Conservation (phyloP, 768 basidiomycete species). For the Pleurotus djamor region DNA sequence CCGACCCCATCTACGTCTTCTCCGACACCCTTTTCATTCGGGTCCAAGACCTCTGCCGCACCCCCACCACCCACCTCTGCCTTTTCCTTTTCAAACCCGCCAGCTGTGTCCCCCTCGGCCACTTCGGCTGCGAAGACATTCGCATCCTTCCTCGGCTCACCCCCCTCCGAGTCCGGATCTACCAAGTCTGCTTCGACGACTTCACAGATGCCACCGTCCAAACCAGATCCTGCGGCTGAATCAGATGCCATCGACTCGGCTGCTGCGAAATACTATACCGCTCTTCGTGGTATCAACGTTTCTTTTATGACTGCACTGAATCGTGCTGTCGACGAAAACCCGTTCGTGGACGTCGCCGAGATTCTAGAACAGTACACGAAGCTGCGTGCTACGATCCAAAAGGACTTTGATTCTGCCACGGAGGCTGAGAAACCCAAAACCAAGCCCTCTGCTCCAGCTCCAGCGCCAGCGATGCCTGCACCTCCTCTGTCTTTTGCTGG, state of each 20-base stretch:
- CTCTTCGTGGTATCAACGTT: constrained; percentile 73
- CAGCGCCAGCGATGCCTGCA: constrained; percentile 23
- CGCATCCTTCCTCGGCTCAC: constrained; percentile 37
- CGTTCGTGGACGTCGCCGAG: constrained; percentile 62
- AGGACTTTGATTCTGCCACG: constrained; percentile 44
- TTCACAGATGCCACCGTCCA: constrained; percentile 1
- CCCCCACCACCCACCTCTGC: constrained; percentile 12
- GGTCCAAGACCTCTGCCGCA: constrained; percentile 9
- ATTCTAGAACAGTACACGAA: constrained; percentile 59
- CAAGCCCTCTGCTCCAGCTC: background rate
- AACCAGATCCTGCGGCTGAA: constrained; percentile 11
- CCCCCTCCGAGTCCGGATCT: constrained; percentile 14
- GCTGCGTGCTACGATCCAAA: constrained; percentile 51
- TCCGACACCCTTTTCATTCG: constrained; percentile 10
- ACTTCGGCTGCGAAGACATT: constrained; percentile 52
- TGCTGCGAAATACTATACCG: constrained; percentile 58
- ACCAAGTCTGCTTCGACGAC: constrained; percentile 10
- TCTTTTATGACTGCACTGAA: constrained; percentile 60
- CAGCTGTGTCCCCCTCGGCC: constrained; percentile 28
- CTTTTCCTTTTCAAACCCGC: constrained; percentile 12
- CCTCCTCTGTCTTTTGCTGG: constrained; percentile 27
- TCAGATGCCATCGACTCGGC: constrained; percentile 23
- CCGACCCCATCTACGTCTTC: constrained; percentile 17
- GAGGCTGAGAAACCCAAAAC: constrained; percentile 9
- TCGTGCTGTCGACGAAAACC: constrained; percentile 62